phyloP scores from a whole-genome alignment of 805 yeast genomes.

The Candida takata region DNA sequence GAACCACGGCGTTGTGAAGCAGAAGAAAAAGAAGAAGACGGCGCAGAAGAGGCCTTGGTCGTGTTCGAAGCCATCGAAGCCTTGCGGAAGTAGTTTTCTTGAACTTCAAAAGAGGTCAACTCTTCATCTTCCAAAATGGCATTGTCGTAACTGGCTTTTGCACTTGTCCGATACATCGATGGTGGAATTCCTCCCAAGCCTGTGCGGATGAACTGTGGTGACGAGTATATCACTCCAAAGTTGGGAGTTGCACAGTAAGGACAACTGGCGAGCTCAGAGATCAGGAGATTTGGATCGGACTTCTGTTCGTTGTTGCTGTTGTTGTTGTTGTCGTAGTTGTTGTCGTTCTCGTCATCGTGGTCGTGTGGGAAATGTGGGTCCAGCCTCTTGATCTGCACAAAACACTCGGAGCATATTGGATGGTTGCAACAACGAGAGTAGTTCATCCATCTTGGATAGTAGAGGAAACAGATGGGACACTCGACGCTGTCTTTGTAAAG shows the following conservation, averaged over 20 bases:
- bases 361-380: conserved; percentile 95
- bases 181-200: conserved; percentile 57
- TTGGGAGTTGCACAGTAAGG: conserved; percentile 89
- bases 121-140: conserved; percentile 14
- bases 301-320: conserved; percentile 25
- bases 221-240: conserved; percentile 78
- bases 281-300: conserved; percentile 52
- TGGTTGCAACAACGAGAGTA: conserved; percentile 84
- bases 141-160: neutral
- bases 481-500: conserved; percentile 68
- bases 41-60: neutral
- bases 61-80: neutral
- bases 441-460: conserved; percentile 73
- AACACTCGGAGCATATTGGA: conserved; percentile 93
- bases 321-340: too few species aligned
- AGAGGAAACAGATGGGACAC: conserved; percentile 92
- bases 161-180: conserved; percentile 26
- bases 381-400: conserved; percentile 86
- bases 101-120: conserved; percentile 9
- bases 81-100: conserved; percentile 14
- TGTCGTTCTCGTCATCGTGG: conserved; percentile 52
- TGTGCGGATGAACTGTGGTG: conserved; percentile 44
- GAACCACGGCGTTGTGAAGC: conserved; percentile 38
- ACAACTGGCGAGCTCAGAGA: conserved; percentile 84
- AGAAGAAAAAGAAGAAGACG: too few species aligned